Evolutionary conservation across 768 basidiomycete genomes (phyloP).

Genomic region (Leccinum variicolor): DNA sequence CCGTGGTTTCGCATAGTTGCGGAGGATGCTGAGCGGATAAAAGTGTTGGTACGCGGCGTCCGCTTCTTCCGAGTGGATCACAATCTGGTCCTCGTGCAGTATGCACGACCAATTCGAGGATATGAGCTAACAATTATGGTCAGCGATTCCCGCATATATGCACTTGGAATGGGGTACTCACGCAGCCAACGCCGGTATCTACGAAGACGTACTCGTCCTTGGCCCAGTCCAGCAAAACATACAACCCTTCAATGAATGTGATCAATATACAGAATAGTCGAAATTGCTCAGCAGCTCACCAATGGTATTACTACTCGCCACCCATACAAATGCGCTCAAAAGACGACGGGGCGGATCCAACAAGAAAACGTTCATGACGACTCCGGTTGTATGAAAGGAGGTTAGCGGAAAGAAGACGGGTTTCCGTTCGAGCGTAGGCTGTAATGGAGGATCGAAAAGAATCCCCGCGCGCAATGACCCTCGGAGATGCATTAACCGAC

Average conservation of each 20-base stretch:
- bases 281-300: slow-evolving; percentile 14
- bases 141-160: neutral
- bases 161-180: slow-evolving; percentile 35
- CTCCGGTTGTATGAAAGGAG: slow-evolving; percentile 59
- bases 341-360: slow-evolving; percentile 61
- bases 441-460: slow-evolving; percentile 11
- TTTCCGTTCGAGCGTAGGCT: slow-evolving; percentile 4
- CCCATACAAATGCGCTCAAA: slow-evolving; percentile 70
- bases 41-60: slow-evolving; percentile 66
- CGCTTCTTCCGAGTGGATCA: slow-evolving; percentile 71
- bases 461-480: slow-evolving; percentile 6
- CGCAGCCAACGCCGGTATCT: slow-evolving; percentile 71
- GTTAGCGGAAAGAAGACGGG: slow-evolving; percentile 52
- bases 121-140: slow-evolving; percentile 39
- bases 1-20: slow-evolving; percentile 25
- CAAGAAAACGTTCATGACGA: slow-evolving; percentile 76
- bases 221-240: slow-evolving; percentile 64
- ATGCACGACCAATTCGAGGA: slow-evolving; percentile 81
- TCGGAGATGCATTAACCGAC: slow-evolving; percentile 1
- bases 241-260: slow-evolving; percentile 48
- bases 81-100: slow-evolving; percentile 60
- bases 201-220: slow-evolving; percentile 66
- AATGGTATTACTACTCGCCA: slow-evolving; percentile 39
- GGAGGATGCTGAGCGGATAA: slow-evolving; percentile 48
- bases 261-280: neutral